phyloP scores from a whole-genome alignment of 257 asterid species.

The Fraxinus cuspidata region DNA sequence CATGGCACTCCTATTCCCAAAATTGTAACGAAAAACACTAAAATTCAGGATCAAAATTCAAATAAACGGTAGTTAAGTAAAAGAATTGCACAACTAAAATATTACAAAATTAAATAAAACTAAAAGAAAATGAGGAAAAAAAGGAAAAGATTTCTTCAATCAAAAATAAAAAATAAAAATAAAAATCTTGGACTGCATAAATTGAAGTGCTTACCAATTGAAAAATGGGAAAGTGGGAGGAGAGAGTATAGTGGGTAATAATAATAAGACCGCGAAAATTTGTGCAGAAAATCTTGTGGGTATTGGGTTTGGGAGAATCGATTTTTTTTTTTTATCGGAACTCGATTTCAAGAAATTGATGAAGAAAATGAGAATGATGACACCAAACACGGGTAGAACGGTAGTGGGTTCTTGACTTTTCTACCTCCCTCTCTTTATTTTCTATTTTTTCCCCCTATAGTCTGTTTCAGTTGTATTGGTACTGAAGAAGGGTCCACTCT shows the following conservation, averaged over 20 bases:
- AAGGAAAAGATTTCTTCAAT: not conserved
- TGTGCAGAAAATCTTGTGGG: conserved; percentile 29
- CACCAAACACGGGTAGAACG: conserved; percentile 49
- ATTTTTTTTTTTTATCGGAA: conserved; percentile 31
- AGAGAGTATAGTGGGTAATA: not conserved
- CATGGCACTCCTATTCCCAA: conserved; percentile 43
- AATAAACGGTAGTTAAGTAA: no score
- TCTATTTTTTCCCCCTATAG: not conserved
- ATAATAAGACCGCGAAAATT: conserved; percentile 34
- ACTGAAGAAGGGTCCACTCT: not conserved
- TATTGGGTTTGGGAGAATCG: conserved; percentile 29
- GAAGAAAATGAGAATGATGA: conserved; percentile 12
- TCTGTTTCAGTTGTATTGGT: not conserved
- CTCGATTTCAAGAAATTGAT: not conserved
- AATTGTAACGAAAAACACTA: not conserved
- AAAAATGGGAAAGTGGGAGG: not conserved
- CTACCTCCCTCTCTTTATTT: no score
- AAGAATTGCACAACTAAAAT: not conserved
- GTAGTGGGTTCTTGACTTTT: conserved; percentile 41
- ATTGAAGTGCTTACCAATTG: not conserved
- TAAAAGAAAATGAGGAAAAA: not conserved
- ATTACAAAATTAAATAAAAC: not conserved
- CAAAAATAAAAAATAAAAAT: not conserved
- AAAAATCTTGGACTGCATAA: not conserved
- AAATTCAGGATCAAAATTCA: not conserved